Conservation (phyloP, 345 rosid genomes). For the Populus alba region DNA sequence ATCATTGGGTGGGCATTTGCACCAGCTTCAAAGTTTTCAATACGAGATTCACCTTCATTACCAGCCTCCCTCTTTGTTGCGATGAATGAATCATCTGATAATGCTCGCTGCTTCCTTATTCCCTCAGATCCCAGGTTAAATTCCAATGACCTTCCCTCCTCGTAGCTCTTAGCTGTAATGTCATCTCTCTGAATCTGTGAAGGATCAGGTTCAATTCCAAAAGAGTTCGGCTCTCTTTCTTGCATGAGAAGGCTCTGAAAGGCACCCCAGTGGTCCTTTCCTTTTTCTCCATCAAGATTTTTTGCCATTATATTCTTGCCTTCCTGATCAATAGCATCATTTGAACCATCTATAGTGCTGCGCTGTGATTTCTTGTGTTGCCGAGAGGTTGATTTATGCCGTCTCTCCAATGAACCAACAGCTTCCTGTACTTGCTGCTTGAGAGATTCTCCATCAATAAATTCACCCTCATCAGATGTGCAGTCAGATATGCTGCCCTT, state of each 20-base stretch:
- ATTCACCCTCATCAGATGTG: conserved; percentile 59
- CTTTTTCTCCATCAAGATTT: conserved; percentile 38
- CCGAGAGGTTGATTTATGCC: conserved; percentile 52
- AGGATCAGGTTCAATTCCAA: conserved; percentile 30
- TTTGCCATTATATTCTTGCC: conserved; percentile 14
- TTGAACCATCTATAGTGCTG: conserved; percentile 6
- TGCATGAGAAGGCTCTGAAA: conserved; percentile 80
- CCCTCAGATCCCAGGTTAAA: conserved; percentile 40
- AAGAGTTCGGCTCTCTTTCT: conserved; percentile 47
- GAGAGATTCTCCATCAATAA: conserved; percentile 60
- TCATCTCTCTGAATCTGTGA: conserved; percentile 36
- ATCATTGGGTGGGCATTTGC: conserved; percentile 33
- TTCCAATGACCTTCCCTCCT: conserved; percentile 31
- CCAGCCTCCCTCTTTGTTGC: conserved; percentile 36
- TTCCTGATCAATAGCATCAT: conserved; percentile 36
- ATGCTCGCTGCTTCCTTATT: conserved; percentile 38
- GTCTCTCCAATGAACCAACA: conserved; percentile 68
- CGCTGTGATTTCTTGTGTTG: conserved; percentile 47
- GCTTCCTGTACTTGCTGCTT: conserved; percentile 86
- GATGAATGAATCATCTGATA: conserved; percentile 60
- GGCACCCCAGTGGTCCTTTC: conserved; percentile 71
- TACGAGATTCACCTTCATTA: conserved; percentile 35
- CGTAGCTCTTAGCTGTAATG: conserved; percentile 26
- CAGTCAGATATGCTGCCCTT: conserved; percentile 51
- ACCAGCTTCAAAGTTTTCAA: conserved; percentile 43